Evolutionary conservation across 345 rosid species (phyloP).

Genomic region (Populus deltoides): DNA sequence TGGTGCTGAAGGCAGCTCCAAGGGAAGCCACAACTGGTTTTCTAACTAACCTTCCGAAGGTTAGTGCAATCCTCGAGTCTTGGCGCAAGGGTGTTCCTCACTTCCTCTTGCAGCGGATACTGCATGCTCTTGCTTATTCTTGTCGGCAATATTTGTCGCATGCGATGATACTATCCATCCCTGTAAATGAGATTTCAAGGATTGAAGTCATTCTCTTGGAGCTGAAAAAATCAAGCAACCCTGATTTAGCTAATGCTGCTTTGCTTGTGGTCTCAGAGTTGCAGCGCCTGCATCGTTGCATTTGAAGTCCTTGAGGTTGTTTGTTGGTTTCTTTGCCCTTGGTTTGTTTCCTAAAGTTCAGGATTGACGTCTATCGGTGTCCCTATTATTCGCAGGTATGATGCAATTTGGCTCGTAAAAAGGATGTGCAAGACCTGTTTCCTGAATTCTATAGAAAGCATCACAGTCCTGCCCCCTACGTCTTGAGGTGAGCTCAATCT

Average conservation of each 20-base stretch:
- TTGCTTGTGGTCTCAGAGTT: constrained; percentile 55
- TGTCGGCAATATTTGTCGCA: constrained; percentile 76
- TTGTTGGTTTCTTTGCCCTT: neutral
- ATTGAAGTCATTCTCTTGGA: constrained; percentile 58
- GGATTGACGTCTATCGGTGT: neutral
- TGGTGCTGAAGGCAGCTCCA: constrained; percentile 77
- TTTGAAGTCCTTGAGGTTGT: constrained; percentile 30
- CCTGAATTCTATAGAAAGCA: constrained; percentile 2
- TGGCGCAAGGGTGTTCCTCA: constrained; percentile 46
- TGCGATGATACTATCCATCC: constrained; percentile 82
- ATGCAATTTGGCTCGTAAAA: neutral
- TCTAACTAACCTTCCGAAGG: constrained; percentile 76
- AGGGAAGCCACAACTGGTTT: constrained; percentile 89
- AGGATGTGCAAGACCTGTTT: constrained; percentile 2
- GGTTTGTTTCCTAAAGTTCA: neutral
- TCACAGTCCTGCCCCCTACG: neutral
- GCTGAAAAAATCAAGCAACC: constrained; percentile 49
- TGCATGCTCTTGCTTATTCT: constrained; percentile 76
- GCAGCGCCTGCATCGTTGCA: constrained; percentile 68
- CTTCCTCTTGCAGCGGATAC: constrained; percentile 58
- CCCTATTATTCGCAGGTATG: constrained; percentile 10
- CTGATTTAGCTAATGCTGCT: constrained; percentile 61
- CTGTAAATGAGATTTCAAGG: constrained; percentile 55
- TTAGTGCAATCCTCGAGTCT: constrained; percentile 56
- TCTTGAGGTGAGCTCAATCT: constrained; percentile 20